Base-by-base conservation (phyloP, 2,329 filamentous ascomycete species). In the Cordyceps sp. region DNA sequence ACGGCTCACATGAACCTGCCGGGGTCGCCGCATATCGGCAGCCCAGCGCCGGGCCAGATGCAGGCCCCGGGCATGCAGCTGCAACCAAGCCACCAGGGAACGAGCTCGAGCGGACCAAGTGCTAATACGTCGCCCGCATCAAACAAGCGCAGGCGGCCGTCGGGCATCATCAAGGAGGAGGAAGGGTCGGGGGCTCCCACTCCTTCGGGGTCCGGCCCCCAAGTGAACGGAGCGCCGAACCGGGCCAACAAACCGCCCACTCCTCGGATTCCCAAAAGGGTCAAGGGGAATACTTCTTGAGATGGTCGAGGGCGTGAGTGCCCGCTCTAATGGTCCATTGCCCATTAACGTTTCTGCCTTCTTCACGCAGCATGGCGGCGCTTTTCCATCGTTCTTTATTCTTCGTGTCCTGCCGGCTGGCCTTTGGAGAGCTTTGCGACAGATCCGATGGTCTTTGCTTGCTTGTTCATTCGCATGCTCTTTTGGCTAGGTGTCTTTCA, bases 31-130 rank as follows among this genome's bases (percentile, higher is more conserved):
- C 70, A 73, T 33, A 44, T 61, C 34, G 64, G 69, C 33, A 76
- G 70, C 46, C 74, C 74, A 8, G 71, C 69, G 14, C 64, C 67
- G 12, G 70, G 66, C 13, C 61, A 66, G 32, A 73, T 76, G 63
- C 69, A 73, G 48, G 69, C 72, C 32, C 73, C 73, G 16, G 61
- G 62, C 38, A 78, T 78, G 73, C 69, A 73, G 48, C 57, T 73
- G 37, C 73, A 78, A 47, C 69, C 71, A 39, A 78, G 73, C 47
- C 73, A 78, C 48, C 74, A 78, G 46, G 74, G 73, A 25, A 75
- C 73, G 21, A 71, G 59, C 48, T 77, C 73, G 9, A 73, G 69
- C 47, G 73, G 71, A 2, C 71, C 72, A 6, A 78, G 72, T 45
- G 72, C 73, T 35, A 78, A 77, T 52, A 78, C 74, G 5, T 74